Evolutionary conservation across 73 alveolate species (phyloP).

Genomic region (Symbiodinium natans): DNA sequence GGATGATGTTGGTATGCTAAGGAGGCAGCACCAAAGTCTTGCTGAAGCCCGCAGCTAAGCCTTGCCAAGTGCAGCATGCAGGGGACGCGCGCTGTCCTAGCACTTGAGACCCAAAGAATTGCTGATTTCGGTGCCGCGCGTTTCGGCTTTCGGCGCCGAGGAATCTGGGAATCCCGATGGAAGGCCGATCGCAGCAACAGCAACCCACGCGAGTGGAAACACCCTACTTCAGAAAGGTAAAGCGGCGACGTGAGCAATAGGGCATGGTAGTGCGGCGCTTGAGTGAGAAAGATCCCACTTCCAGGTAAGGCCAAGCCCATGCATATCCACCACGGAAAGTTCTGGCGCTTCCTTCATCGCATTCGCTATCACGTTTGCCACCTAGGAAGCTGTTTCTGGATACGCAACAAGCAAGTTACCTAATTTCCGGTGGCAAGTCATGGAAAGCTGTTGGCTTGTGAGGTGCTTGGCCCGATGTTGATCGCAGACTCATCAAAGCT

Average conservation of each 20-base stretch:
- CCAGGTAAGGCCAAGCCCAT: conserved; percentile 30
- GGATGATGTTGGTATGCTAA: neutral
- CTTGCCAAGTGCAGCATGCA: no score
- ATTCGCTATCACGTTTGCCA: conserved; percentile 4
- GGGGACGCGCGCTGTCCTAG: no score
- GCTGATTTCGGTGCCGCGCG: no score
- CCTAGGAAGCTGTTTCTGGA: no score
- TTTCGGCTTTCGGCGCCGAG: no score
- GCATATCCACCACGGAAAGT: conserved; percentile 29
- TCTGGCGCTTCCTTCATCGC: conserved; percentile 36
- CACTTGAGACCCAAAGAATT: no score
- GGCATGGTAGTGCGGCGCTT: neutral
- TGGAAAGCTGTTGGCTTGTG: no score
- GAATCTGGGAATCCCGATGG: conserved; percentile 59
- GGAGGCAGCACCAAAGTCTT: conserved; percentile 66
- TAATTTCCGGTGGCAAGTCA: no score
- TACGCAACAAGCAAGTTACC: no score
- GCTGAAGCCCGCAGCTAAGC: conserved; percentile 13
- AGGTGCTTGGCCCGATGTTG: no score
- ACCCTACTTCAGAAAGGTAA: neutral
- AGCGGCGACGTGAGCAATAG: neutral
- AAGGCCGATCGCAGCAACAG: neutral
- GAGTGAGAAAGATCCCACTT: neutral
- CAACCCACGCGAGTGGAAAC: neutral
- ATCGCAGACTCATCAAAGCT: no score